phyloP scores from a whole-genome alignment of 1,139 yeast genomes.

The Geotrichum histeridarum region DNA sequence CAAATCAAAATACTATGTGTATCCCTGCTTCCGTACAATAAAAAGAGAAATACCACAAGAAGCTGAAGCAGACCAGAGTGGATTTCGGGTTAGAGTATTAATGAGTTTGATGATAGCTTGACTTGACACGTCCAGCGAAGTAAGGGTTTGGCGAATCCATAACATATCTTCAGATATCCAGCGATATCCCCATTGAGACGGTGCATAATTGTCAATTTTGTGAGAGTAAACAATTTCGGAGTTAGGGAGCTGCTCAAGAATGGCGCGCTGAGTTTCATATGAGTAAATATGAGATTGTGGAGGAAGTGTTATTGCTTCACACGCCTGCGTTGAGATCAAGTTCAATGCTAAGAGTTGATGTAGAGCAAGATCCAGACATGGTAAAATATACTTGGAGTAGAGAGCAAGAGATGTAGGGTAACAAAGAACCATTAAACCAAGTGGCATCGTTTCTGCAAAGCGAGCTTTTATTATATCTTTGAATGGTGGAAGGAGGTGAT shows the following conservation, averaged over 20 bases:
- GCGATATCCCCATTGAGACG: constrained; percentile 28
- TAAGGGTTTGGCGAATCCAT: constrained; percentile 24
- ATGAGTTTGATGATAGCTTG: constrained; percentile 20
- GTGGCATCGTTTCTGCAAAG: constrained; percentile 25
- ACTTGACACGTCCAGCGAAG: constrained; percentile 20
- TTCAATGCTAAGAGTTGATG: constrained; percentile 30
- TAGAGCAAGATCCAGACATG: constrained; percentile 29
- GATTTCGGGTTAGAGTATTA: constrained; percentile 23
- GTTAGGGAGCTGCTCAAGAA: constrained; percentile 20
- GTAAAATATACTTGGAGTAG: constrained; percentile 25
- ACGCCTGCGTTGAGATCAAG: constrained; percentile 28
- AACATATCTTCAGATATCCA: constrained; percentile 29
- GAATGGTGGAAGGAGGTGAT: constrained; percentile 28
- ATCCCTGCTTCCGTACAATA: constrained; percentile 23
- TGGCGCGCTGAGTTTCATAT: constrained; percentile 22
- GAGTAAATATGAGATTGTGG: constrained; percentile 24
- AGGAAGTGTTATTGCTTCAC: constrained; percentile 28
- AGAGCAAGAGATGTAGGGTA: constrained; percentile 29
- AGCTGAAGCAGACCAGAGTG: constrained; percentile 23
- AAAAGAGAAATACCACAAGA: constrained; percentile 24
- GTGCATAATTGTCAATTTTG: constrained; percentile 18
- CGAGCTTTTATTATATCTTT: constrained; percentile 23
- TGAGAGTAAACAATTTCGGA: constrained; percentile 23
- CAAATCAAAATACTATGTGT: not conserved
- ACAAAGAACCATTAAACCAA: constrained; percentile 28